Base-by-base conservation (phyloP, 768 basidiomycete genomes). In the Termitomyces sp. region DNA sequence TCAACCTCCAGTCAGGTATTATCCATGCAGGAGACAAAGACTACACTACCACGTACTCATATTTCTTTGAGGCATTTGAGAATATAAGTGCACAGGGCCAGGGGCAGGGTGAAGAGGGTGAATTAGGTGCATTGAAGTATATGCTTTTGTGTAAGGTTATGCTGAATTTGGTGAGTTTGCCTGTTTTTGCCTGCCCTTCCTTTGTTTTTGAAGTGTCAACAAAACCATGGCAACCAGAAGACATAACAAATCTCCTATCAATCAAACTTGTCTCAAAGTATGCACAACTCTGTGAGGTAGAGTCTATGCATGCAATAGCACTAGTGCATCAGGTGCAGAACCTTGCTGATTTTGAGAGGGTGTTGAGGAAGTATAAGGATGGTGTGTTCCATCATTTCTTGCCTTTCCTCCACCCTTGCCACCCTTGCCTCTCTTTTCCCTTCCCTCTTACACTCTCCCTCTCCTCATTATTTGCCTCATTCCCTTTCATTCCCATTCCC, bases 111-210 rank as follows among this genome's bases (percentile, higher is more conserved):
- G 89, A 93, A 65, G 83, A 86, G 45, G 80, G 75, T 0, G 94
- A 94, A 0, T 79, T 97, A 20, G 85, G 83, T 1, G 94, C 94
- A 4, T 79, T 99, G 65, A 98, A 99, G 75, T 98, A 99, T 75
- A 97, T 98, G 96, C 81, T 98, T 16, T 74, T 98, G 49, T 99
- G 97, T 75, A 98, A 99, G 73, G 89, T 99, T 71, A 99, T 99
- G 96, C 80, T 98, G 64, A 94, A 94, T 69, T 73, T 96, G 70
- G 96, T 96, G 62, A 65, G 88, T 80, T n/a, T n/a, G n/a, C n/a
- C n/a, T n/a, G n/a, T n/a, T n/a, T n/a, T n/a, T n/a, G n/a, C n/a
- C n/a, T n/a, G n/a, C 28, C 28, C 28, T 28, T 28, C 28, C 28
- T 28, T 28, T 4, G 4, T 28, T 28, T 28, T 28, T 4, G n/a